Percentiles rank a stretch among this genome's conserved stretches.
Evolutionary conservation across 176 grass and related monocot genomes (phyloP).

Genomic region (Paspalum vaginatum): DNA sequence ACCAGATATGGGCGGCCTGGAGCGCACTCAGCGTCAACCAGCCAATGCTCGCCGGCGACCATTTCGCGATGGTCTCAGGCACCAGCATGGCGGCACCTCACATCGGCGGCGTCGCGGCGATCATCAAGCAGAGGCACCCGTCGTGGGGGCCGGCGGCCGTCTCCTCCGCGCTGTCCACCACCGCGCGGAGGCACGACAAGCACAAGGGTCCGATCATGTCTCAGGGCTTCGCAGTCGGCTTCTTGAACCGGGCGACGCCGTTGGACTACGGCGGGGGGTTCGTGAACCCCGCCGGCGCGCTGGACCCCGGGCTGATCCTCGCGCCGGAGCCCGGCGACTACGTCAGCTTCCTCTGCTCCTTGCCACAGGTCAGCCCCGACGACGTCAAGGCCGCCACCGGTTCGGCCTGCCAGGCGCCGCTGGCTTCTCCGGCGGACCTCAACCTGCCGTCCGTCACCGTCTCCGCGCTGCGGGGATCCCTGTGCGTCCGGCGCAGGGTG

Average conservation of each 20-base stretch:
- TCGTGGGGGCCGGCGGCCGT: conserved; percentile 53
- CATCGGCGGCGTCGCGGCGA: conserved; percentile 51
- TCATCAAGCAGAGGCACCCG: conserved; percentile 53
- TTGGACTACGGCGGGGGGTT: conserved; percentile 60
- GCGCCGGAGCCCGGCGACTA: conserved; percentile 50
- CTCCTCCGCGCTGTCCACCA: conserved; percentile 58
- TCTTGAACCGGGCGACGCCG: conserved; percentile 46
- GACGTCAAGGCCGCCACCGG: conserved; percentile 40
- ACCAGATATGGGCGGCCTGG: conserved; percentile 76
- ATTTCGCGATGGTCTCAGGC: conserved; percentile 64
- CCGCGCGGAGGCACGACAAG: conserved; percentile 39
- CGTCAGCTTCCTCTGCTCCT: conserved; percentile 55
- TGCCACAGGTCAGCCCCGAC: conserved; percentile 34
- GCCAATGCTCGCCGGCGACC: conserved; percentile 46
- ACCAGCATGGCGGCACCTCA: conserved; percentile 78
- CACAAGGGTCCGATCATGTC: conserved; percentile 43
- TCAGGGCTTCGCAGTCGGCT: conserved; percentile 37
- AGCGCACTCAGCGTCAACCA: conserved; percentile 39
- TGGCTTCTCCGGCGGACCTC: conserved; percentile 44
- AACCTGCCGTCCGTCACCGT: conserved; percentile 71
- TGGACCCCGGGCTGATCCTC: conserved; percentile 61
- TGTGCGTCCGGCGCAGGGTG: conserved; percentile 39
- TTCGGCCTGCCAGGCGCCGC: conserved; percentile 14
- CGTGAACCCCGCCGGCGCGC: conserved; percentile 44
- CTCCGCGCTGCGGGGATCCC: conserved; percentile 41